Conservation (phyloP, 2,329 filamentous ascomycete genomes). For the Didymella segeticola region DNA sequence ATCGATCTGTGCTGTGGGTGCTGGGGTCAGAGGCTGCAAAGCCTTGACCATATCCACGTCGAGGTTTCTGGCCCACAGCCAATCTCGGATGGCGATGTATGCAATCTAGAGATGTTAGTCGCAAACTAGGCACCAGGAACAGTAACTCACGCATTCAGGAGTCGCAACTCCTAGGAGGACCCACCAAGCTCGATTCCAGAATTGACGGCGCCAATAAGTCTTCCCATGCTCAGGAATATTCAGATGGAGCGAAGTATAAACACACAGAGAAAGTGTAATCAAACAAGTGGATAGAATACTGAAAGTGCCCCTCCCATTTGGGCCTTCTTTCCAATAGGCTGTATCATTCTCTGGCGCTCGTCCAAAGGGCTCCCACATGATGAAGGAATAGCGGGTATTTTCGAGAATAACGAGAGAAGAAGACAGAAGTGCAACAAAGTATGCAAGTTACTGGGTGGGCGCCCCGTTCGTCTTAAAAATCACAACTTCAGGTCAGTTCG, state of each 20-base stretch:
- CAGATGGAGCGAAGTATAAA: background rate
- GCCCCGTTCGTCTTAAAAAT: too few relatives aligned
- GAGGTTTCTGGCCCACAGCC: background rate
- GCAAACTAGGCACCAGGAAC: background rate
- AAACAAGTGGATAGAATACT: background rate
- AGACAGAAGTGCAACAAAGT: too few relatives aligned
- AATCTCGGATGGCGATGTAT: background rate
- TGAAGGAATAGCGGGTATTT: too few relatives aligned
- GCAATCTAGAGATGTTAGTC: background rate
- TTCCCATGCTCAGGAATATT: background rate
- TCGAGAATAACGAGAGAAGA: too few relatives aligned
- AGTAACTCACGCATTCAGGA: background rate
- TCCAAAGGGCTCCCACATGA: constrained; percentile 6
- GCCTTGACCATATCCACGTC: background rate
- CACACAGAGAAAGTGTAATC: background rate
- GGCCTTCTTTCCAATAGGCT: background rate
- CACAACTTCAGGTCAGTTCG: too few relatives aligned
- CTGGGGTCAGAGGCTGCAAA: too few relatives aligned
- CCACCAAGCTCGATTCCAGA: background rate
- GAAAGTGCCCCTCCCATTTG: background rate
- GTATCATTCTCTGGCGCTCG: background rate
- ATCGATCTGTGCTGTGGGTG: too few relatives aligned
- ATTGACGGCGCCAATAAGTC: background rate
- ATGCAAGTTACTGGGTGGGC: too few relatives aligned
- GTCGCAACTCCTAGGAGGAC: background rate